Percentiles rank a stretch among this genome's conserved stretches.
phyloP scores from a whole-genome alignment of 2,329 filamentous ascomycete species.

The Ramularia endophylla region DNA sequence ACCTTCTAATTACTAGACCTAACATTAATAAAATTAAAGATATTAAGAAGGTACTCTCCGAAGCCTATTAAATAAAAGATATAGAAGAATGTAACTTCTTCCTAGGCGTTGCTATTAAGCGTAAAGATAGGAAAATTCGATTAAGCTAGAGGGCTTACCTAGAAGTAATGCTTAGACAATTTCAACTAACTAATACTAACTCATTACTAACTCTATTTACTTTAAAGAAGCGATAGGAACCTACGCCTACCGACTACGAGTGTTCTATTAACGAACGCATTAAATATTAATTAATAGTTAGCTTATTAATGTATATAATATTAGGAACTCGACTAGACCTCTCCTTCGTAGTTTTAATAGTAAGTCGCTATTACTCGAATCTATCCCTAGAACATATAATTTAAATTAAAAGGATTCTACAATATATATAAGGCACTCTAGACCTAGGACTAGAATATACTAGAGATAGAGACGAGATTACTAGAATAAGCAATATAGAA shows the following conservation, averaged over 20 bases:
- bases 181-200: slow-evolving; percentile 2
- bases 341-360: slow-evolving; percentile 4
- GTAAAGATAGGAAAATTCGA: not conserved
- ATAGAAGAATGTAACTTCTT: slow-evolving; percentile 3
- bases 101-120: slow-evolving; percentile 1
- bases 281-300: slow-evolving; percentile 9
- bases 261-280: not conserved
- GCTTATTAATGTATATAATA: slow-evolving; percentile 2
- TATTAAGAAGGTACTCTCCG: slow-evolving; percentile 1
- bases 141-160: not conserved
- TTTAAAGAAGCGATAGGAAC: slow-evolving; percentile 1
- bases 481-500: slow-evolving; percentile 1
- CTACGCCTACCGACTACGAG: not conserved
- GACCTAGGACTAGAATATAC: not conserved
- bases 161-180: not conserved
- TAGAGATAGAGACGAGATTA: not conserved
- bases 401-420: not conserved
- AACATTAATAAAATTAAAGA: slow-evolving; percentile 1
- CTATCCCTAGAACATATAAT: not conserved
- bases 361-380: slow-evolving; percentile 4
- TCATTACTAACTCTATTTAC: not conserved
- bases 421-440: not conserved
- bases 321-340: slow-evolving; percentile 4
- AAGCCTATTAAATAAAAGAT: slow-evolving; percentile 1
- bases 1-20: slow-evolving; percentile 1